Evolutionary conservation across 1,284 basidiomycete species (phyloP).

Genomic region (Cutaneotrichosporon dermatis): DNA sequence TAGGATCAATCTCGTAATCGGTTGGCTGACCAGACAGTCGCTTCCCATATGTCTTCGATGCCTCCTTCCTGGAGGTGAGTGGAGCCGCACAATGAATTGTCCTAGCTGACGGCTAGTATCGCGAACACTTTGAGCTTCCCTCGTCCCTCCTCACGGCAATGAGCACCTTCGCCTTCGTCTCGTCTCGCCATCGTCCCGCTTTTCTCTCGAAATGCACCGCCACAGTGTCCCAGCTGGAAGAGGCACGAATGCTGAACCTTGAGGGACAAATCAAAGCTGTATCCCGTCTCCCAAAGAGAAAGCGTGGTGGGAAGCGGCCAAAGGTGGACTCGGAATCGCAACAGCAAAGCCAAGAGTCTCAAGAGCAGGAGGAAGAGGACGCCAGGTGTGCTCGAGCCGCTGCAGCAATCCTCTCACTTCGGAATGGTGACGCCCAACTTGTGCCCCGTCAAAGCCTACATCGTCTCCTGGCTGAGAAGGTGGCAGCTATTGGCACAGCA

Average conservation of each 20-base stretch:
- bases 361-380: background rate
- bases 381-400: background rate
- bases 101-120: constrained; percentile 6
- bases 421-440: background rate
- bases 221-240: constrained; percentile 3
- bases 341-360: background rate
- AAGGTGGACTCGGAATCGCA: background rate
- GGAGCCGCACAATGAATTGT: too few relatives aligned
- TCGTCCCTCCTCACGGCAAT: constrained; percentile 13
- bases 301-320: background rate
- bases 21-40: constrained; percentile 14
- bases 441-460: background rate
- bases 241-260: constrained; percentile 1
- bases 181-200: constrained; percentile 8
- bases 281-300: background rate
- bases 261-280: background rate
- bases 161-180: constrained; percentile 16
- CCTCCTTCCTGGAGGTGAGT: background rate
- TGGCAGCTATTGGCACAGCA: constrained; percentile 13
- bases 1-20: constrained; percentile 1
- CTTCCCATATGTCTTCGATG: constrained; percentile 28
- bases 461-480: constrained; percentile 10
- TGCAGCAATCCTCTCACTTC: background rate
- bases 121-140: constrained; percentile 3
- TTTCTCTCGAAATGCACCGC: constrained; percentile 1